A percentile compares a stretch with the other conserved stretches of the same genome.
Evolutionary conservation across 2,329 filamentous ascomycete genomes (phyloP).

Genomic region (Harringtonia lauricola): DNA sequence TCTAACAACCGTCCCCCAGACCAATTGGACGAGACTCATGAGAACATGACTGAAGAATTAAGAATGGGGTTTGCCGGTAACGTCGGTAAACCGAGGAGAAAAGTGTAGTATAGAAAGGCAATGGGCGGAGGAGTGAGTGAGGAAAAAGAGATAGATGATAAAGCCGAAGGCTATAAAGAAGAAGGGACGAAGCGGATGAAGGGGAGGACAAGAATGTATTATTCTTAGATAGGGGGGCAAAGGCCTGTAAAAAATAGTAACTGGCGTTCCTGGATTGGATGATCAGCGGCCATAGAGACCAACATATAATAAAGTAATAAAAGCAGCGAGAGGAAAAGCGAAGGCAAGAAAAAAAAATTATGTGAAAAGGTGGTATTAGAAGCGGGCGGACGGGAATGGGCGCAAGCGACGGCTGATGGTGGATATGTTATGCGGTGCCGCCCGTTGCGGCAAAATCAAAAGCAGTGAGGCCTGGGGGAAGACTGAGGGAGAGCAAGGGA

Average conservation of each 20-base stretch:
- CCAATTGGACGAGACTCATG: conserved; percentile 18
- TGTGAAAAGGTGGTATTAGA: conserved; percentile 2
- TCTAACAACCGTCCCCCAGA: conserved; percentile 18
- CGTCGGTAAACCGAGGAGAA: conserved; percentile 9
- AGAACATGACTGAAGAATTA: conserved; percentile 20
- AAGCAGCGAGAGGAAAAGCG: neutral
- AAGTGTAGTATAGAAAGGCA: neutral
- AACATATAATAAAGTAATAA: neutral
- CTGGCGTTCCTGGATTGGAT: neutral
- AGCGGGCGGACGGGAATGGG: conserved; percentile 9
- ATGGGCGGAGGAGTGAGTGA: neutral
- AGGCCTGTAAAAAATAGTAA: neutral
- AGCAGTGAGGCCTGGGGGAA: neutral
- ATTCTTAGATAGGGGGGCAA: neutral
- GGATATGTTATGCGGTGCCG: conserved; percentile 17
- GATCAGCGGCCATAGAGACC: neutral
- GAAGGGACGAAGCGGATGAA: neutral
- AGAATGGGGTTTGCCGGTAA: conserved; percentile 5
- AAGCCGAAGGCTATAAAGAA: neutral
- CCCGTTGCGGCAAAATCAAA: conserved; percentile 24
- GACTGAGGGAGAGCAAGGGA: neutral
- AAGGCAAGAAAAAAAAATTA: conserved; percentile 1
- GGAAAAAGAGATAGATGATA: conserved; percentile 1
- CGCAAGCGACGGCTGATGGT: conserved; percentile 1
- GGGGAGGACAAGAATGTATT: neutral